Evolutionary conservation across 306 rosid genomes (phyloP).

Genomic region (Lathyrus tuberosus): DNA sequence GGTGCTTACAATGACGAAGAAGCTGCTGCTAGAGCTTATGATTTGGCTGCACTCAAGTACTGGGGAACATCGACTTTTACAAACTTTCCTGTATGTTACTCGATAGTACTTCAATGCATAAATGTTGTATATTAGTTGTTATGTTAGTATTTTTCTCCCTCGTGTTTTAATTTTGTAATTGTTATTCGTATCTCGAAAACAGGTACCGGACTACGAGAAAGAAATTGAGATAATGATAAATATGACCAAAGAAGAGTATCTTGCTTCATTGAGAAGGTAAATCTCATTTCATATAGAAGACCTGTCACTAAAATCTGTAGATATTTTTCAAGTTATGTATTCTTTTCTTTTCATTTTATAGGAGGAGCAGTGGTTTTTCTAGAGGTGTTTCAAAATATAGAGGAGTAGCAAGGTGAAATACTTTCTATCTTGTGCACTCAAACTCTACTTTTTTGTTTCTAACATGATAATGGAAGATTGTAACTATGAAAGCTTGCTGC

Average conservation of each 20-base stretch:
- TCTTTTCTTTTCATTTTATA: conserved; percentile 19
- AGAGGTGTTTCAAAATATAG: conserved; percentile 95
- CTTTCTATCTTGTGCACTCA: neutral
- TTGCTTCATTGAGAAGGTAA: conserved; percentile 90
- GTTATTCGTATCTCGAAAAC: neutral
- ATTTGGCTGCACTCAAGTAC: conserved; percentile 87
- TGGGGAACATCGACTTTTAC: conserved; percentile 88
- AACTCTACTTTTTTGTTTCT: neutral
- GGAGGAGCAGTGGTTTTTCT: conserved; percentile 97
- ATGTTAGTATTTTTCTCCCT: neutral
- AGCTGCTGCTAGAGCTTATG: conserved; percentile 94
- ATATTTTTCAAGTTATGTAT: neutral
- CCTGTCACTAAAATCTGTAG: neutral
- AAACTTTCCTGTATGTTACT: conserved; percentile 63
- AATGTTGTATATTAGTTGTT: neutral
- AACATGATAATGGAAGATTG: conserved; percentile 12
- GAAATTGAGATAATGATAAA: conserved; percentile 77
- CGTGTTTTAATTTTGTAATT: conserved; percentile 19
- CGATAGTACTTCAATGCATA: neutral
- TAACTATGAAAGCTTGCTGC: conserved; percentile 29
- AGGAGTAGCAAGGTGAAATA: conserved; percentile 85
- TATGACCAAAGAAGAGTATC: conserved; percentile 87
- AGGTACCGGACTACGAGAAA: conserved; percentile 73
- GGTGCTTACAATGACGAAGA: conserved; percentile 97
- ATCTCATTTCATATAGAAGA: conserved; percentile 15